phyloP scores from a whole-genome alignment of 768 basidiomycete genomes.

The Inosperma sp. region DNA sequence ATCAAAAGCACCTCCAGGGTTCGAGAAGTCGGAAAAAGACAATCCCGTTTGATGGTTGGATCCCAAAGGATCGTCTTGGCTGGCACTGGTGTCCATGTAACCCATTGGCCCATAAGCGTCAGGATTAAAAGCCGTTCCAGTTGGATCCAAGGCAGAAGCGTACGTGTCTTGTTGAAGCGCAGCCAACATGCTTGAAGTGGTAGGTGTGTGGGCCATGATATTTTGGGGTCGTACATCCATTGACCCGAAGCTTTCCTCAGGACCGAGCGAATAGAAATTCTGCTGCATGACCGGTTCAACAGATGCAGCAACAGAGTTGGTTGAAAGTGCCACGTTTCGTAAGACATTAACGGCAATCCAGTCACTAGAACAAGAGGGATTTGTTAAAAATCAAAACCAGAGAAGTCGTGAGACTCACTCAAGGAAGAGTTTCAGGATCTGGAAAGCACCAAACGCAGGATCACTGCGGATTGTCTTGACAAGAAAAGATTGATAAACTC shows the following conservation, averaged over 20 bases:
- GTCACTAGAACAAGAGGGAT: slow-evolving; percentile 47
- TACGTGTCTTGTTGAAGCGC: slow-evolving; percentile 77
- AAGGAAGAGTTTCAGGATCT: slow-evolving; percentile 85
- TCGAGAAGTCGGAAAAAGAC: slow-evolving; percentile 66
- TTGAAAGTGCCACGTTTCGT: slow-evolving; percentile 80
- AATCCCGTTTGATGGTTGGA: slow-evolving; percentile 58
- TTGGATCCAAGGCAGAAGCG: slow-evolving; percentile 60
- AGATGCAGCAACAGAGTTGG: slow-evolving; percentile 87
- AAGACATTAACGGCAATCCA: slow-evolving; percentile 91
- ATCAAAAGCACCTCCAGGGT: slow-evolving; percentile 61
- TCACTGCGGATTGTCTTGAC: slow-evolving; percentile 86
- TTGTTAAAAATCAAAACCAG: slow-evolving; percentile 9
- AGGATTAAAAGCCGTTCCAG: slow-evolving; percentile 55
- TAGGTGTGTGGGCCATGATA: slow-evolving; percentile 76
- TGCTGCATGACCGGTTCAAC: slow-evolving; percentile 91
- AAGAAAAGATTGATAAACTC: slow-evolving; percentile 6
- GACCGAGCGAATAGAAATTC: slow-evolving; percentile 79
- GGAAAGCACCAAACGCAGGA: slow-evolving; percentile 89
- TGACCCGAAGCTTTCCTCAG: slow-evolving; percentile 73
- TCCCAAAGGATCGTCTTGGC: slow-evolving; percentile 60
- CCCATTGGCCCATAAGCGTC: slow-evolving; percentile 68
- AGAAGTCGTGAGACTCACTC: slow-evolving; percentile 52
- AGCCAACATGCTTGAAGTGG: slow-evolving; percentile 87
- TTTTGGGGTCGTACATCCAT: slow-evolving; percentile 59
- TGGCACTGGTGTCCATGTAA: slow-evolving; percentile 69